phyloP scores from a whole-genome alignment of 1,284 basidiomycete species.

The Ustilago hordei region DNA sequence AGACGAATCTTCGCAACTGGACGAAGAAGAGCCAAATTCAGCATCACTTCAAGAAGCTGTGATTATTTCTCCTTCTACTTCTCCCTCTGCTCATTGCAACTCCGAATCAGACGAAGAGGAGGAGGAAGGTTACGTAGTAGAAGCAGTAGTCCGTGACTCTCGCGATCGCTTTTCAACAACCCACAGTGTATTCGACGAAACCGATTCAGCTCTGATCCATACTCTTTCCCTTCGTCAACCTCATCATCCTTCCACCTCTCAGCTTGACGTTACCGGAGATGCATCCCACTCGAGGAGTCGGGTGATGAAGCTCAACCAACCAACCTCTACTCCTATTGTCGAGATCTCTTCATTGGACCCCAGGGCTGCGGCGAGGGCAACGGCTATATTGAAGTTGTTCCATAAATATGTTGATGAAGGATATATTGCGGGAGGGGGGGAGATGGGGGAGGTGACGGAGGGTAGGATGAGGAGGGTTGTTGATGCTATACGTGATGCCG shows the following conservation, averaged over 20 bases:
- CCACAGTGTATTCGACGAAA: constrained; percentile 13
- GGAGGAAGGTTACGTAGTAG: constrained; percentile 18
- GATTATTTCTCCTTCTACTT: constrained; percentile 23
- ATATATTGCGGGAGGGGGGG: constrained; percentile 33
- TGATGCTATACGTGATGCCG: constrained; percentile 33
- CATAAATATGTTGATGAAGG: constrained; percentile 65
- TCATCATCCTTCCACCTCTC: neutral
- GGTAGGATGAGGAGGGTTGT: constrained; percentile 35
- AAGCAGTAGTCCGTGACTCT: constrained; percentile 26
- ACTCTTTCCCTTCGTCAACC: constrained; percentile 44
- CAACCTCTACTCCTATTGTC: constrained; percentile 56
- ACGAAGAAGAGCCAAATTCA: constrained; percentile 20
- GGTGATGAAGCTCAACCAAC: constrained; percentile 53
- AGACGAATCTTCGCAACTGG: constrained; percentile 15
- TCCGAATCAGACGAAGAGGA: constrained; percentile 8
- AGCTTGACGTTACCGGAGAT: constrained; percentile 10
- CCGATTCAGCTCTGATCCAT: constrained; percentile 24
- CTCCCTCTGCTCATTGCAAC: constrained; percentile 8
- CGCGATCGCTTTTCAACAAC: constrained; percentile 27
- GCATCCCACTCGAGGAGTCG: constrained; percentile 49
- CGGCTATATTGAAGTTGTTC: constrained; percentile 63
- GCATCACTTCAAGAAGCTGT: constrained; percentile 16
- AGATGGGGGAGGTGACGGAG: constrained; percentile 27
- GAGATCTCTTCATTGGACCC: constrained; percentile 62
- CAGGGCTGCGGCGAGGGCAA: constrained; percentile 57